Evolutionary conservation across 371 early-diverging fungal species (phyloP).

Genomic region (Umbelopsis sp.): DNA sequence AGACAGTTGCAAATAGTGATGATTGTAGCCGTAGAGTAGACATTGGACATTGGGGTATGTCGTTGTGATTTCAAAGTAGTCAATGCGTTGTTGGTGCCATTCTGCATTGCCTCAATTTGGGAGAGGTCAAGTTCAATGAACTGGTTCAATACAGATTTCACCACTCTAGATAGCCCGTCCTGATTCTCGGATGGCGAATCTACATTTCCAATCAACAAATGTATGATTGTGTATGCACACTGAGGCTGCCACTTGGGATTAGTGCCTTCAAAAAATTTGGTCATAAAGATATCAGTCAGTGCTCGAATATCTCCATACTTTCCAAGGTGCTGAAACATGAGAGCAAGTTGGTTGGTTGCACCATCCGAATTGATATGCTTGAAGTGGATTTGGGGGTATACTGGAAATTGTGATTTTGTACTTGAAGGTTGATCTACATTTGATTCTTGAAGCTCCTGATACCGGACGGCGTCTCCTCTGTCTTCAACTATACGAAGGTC

Average conservation of each 20-base stretch:
- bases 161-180: constrained; percentile 2
- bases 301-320: constrained; percentile 40
- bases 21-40: constrained; percentile 21
- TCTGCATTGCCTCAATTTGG: constrained; percentile 6
- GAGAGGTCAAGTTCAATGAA: background rate
- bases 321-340: constrained; percentile 54
- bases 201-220: constrained; percentile 48
- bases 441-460: constrained; percentile 1
- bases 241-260: constrained; percentile 38
- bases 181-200: constrained; percentile 18
- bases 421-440: background rate
- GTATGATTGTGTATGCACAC: constrained; percentile 50
- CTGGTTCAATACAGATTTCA: background rate
- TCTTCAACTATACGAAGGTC: constrained; percentile 34
- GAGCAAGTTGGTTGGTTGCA: constrained; percentile 29
- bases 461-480: constrained; percentile 18
- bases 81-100: background rate
- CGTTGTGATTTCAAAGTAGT: background rate
- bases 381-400: constrained; percentile 53
- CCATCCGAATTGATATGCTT: constrained; percentile 44
- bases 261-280: constrained; percentile 31
- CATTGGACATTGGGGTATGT: background rate
- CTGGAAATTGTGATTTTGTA: constrained; percentile 17
- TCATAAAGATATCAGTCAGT: constrained; percentile 53
- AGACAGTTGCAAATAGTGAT: constrained; percentile 38